Conservation (phyloP, 129 eudicot species). For the Calendula officinalis region DNA sequence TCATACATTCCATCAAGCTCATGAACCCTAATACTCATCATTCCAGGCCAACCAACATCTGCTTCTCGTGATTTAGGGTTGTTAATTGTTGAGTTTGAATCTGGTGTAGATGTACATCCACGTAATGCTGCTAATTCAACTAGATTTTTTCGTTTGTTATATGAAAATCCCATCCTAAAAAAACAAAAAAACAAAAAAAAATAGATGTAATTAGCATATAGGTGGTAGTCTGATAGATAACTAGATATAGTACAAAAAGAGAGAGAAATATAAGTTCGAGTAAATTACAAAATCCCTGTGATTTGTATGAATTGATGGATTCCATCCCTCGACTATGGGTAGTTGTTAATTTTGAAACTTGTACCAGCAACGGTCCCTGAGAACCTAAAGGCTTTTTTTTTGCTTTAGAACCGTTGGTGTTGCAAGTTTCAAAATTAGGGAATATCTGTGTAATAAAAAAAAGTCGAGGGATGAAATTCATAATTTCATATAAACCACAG, state of each 20-base stretch:
- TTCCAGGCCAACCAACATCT: conserved; percentile 94
- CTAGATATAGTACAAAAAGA: no score
- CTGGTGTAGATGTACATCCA: conserved; percentile 78
- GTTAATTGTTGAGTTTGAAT: conserved; percentile 32
- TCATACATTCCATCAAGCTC: conserved; percentile 99
- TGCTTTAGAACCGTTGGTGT: no score
- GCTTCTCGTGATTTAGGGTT: conserved; percentile 59
- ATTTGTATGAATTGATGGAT: no score
- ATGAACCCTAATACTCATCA: conserved; percentile 97
- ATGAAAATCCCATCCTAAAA: conserved; percentile 90
- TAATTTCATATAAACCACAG: neutral
- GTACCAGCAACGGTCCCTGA: no score
- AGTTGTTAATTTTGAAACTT: no score
- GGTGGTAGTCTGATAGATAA: neutral
- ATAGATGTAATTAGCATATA: conserved; percentile 31
- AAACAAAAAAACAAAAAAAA: conserved; percentile 16
- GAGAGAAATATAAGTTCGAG: no score
- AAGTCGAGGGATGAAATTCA: no score
- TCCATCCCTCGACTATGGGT: no score
- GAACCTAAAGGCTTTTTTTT: no score
- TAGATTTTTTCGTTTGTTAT: conserved; percentile 84
- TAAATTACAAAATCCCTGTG: no score
- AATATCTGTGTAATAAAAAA: no score
- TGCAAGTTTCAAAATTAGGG: no score
- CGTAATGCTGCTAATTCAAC: conserved; percentile 81